phyloP scores from a whole-genome alignment of 108 stramenopile genomes.

The Cyclotella cryptica region DNA sequence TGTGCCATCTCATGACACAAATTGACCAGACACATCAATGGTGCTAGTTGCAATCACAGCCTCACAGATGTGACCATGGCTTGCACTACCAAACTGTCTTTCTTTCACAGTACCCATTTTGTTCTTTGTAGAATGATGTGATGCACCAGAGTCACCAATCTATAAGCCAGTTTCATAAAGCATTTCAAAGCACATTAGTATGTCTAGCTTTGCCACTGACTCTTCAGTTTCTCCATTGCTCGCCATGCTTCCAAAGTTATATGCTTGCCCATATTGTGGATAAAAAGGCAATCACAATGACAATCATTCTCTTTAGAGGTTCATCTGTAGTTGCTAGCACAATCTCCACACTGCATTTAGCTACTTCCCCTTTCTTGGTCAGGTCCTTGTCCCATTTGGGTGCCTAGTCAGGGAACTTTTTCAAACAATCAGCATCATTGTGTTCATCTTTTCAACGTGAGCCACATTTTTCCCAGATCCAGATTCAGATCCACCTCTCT shows the following conservation, averaged over 20 bases:
- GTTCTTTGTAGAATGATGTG: neutral
- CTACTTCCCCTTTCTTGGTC: no score
- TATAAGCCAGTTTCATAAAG: neutral
- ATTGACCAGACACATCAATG: no score
- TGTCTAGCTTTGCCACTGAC: neutral
- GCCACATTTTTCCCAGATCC: no score
- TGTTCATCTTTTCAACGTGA: no score
- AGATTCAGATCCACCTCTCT: no score
- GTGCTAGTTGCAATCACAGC: no score
- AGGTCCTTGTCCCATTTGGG: no score
- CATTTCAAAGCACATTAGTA: neutral
- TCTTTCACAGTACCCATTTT: neutral
- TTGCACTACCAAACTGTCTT: no score
- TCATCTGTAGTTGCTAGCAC: neutral
- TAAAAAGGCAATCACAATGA: neutral
- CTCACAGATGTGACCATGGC: neutral
- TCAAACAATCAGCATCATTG: no score
- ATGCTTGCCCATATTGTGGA: neutral
- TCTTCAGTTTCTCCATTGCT: neutral
- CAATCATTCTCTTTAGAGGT: neutral
- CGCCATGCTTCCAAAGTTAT: neutral
- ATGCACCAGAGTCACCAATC: neutral
- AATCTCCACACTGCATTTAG: no score
- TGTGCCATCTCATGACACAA: no score
- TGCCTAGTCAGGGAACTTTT: no score